Evolutionary conservation across 2,329 filamentous ascomycete genomes (phyloP).

Genomic region (Cladophialophora exuberans): DNA sequence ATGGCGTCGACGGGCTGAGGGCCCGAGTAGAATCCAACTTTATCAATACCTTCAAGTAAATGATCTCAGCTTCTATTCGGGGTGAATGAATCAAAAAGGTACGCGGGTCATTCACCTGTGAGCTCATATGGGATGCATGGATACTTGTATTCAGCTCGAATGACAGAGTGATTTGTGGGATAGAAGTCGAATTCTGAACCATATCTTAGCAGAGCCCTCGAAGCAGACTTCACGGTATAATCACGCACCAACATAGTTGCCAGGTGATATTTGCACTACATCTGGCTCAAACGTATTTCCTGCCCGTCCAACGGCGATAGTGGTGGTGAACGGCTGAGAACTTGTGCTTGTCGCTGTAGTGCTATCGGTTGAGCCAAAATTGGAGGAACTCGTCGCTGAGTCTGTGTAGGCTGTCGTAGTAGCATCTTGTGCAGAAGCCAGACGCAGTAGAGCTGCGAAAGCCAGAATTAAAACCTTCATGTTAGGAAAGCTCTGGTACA

Average conservation of each 20-base stretch:
- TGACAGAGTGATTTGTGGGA: slow-evolving; percentile 66
- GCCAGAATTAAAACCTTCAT: slow-evolving; percentile 2
- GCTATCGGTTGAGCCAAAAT: neutral
- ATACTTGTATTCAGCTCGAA: slow-evolving; percentile 60
- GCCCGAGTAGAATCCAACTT: slow-evolving; percentile 60
- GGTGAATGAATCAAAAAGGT: too few relatives aligned
- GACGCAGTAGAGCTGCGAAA: slow-evolving; percentile 2
- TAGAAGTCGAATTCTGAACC: slow-evolving; percentile 59
- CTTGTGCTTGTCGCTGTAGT: slow-evolving; percentile 19
- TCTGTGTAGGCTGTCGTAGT: slow-evolving; percentile 4
- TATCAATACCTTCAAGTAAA: slow-evolving; percentile 41
- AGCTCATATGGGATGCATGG: slow-evolving; percentile 66
- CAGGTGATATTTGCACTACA: slow-evolving; percentile 27
- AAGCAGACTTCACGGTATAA: neutral
- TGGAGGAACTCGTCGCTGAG: neutral
- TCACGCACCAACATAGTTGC: slow-evolving; percentile 21
- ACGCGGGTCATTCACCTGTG: neutral
- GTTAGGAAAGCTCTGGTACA: neutral
- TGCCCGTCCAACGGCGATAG: slow-evolving; percentile 23
- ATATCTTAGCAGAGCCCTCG: neutral
- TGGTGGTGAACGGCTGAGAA: slow-evolving; percentile 26
- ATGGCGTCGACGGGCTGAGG: slow-evolving; percentile 52
- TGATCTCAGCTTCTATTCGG: neutral
- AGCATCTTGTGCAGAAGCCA: slow-evolving; percentile 13
- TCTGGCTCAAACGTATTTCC: slow-evolving; percentile 32